Base-by-base conservation (phyloP, 139 green algal species). In the Closterium sp. region DNA sequence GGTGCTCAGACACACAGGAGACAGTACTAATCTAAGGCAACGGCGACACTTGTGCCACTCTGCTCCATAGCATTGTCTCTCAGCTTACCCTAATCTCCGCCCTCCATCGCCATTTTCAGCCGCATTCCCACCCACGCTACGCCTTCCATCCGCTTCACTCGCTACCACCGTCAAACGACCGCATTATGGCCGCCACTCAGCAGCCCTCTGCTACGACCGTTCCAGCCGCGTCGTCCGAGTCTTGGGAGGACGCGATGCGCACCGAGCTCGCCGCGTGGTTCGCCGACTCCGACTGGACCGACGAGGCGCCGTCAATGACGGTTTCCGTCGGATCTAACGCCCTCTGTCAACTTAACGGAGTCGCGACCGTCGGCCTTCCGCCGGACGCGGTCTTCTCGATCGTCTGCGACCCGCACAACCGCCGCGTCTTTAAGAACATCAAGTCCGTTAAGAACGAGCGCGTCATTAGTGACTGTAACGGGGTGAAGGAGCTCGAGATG, bases 381-480 rank as follows among this genome's bases (percentile, higher is more conserved):
- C 84, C 84, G 0, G 84, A 87, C 16, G 16, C 84, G 2, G 84
- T 87, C 84, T 87, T 87, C 33, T 34, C 84, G 19, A 87, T 87
- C 16, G 84, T 87, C 4, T 83, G 33, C 84, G 84, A 87, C 16
- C 84, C 84, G 33, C 33, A 87, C 16, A 87, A 87, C 33, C 23
- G 84, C 16, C 84, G 84, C 84, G 84, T 87, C 4, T 87, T 87
- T 28, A 87, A 87, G 84, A 87, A 87, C 84, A 87, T 87, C 1
- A 87, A 87, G 84, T 76, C 55, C 5, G 55, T 76, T 76, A 76
- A 76, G 55, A 76, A 76, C 55, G 55, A 76, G 55, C 55, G 55
- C 16, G 55, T 76, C 12, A 2, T 76, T 76, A 76, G 55, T 76
- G 55, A 76, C 55, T 28, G 25, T 76, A 76, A 76, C 55, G 55